Evolutionary conservation across 371 early-diverging fungal species (phyloP).

Genomic region (Amoeboaphelidium protococcarum): DNA sequence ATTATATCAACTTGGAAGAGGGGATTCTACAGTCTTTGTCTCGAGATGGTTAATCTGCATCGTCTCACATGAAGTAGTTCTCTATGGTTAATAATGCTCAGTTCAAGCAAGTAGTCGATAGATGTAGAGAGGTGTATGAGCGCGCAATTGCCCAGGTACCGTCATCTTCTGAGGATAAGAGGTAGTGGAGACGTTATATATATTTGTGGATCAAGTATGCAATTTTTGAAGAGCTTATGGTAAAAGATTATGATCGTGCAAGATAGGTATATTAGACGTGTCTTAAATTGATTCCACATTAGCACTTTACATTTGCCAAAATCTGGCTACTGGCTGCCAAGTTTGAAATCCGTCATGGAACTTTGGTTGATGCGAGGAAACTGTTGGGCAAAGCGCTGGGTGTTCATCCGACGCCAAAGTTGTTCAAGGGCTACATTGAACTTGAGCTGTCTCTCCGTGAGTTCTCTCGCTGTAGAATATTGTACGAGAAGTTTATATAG

Average conservation of each 20-base stretch:
- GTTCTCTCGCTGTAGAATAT: constrained; percentile 67
- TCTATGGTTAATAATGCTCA: too few relatives aligned
- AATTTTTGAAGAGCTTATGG: constrained; percentile 68
- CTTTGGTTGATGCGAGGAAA: constrained; percentile 49
- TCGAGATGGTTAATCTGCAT: too few relatives aligned
- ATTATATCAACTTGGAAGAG: background rate
- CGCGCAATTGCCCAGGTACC: constrained; percentile 77
- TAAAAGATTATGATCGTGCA: constrained; percentile 49
- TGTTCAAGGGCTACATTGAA: constrained; percentile 88
- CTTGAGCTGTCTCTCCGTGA: constrained; percentile 72
- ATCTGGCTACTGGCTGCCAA: constrained; percentile 77
- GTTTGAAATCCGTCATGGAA: constrained; percentile 55
- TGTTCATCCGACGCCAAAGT: constrained; percentile 39
- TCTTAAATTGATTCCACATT: constrained; percentile 68
- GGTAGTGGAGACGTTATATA: constrained; percentile 83
- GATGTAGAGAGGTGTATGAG: constrained; percentile 76
- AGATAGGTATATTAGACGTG: constrained; percentile 59
- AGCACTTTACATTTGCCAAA: constrained; percentile 80
- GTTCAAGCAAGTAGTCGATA: constrained; percentile 31
- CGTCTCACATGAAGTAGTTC: too few relatives aligned
- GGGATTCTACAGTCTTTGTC: background rate
- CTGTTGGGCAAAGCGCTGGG: constrained; percentile 63
- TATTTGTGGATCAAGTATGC: constrained; percentile 96
- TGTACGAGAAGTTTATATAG: constrained; percentile 67
- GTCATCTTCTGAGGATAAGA: constrained; percentile 47